phyloP scores from a whole-genome alignment of 192 early-diverging fungal genomes.

The Coemansia sp. region DNA sequence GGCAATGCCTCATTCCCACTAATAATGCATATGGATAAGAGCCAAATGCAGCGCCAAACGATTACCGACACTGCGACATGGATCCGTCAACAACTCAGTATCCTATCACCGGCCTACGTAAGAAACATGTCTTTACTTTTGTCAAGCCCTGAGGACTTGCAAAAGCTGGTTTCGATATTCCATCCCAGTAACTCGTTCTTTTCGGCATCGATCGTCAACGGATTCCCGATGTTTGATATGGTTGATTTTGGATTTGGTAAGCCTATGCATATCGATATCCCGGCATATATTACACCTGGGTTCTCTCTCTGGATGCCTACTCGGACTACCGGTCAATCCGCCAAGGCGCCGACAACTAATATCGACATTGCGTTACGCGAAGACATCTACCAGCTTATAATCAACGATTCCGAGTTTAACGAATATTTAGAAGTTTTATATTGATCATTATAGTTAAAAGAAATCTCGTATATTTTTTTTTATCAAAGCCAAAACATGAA shows the following conservation, averaged over 20 bases:
- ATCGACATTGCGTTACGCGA: constrained; percentile 38
- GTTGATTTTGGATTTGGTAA: constrained; percentile 33
- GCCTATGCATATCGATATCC: constrained; percentile 38
- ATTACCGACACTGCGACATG: constrained; percentile 37
- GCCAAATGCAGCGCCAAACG: constrained; percentile 12
- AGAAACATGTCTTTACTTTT: constrained; percentile 15
- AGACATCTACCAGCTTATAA: constrained; percentile 20
- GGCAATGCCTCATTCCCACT: constrained; percentile 49
- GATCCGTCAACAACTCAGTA: constrained; percentile 25
- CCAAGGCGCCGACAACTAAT: background rate
- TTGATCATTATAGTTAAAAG: background rate
- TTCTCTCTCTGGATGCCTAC: constrained; percentile 48
- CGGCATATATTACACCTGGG: constrained; percentile 36
- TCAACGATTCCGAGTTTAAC: constrained; percentile 29
- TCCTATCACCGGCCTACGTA: constrained; percentile 12
- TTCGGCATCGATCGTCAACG: constrained; percentile 33
- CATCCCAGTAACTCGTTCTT: constrained; percentile 33
- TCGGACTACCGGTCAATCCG: background rate
- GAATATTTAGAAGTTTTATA: constrained; percentile 23
- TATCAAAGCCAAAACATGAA: background rate
- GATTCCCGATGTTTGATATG: constrained; percentile 30
- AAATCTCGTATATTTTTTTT: background rate
- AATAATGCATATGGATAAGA: constrained; percentile 23
- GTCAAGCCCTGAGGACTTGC: constrained; percentile 16
- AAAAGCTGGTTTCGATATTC: constrained; percentile 21